Percentiles rank a stretch among this genome's conserved stretches.
phyloP scores from a whole-genome alignment of 306 rosid species.

The Pterocarpus santalinus region DNA sequence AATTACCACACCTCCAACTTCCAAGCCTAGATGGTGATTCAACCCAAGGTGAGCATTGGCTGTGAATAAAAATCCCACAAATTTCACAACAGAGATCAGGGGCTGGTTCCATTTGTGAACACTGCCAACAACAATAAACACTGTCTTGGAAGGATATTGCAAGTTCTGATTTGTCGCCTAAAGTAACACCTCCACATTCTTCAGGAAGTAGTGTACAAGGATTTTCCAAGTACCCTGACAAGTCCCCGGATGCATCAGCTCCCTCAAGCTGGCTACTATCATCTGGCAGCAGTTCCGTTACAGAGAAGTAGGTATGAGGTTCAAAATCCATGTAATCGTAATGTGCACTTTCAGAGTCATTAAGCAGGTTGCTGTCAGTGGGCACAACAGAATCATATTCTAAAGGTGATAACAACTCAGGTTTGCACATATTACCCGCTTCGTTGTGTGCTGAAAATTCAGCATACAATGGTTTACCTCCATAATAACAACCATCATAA shows the following conservation, averaged over 20 bases:
- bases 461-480: conserved; percentile 46
- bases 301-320: conserved; percentile 82
- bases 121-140: conserved; percentile 54
- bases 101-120: conserved; percentile 65
- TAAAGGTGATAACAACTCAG: conserved; percentile 50
- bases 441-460: conserved; percentile 51
- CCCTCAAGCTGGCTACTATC: conserved; percentile 59
- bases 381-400: conserved; percentile 58
- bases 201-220: conserved; percentile 46
- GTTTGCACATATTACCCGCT: conserved; percentile 43
- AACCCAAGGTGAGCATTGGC: conserved; percentile 73
- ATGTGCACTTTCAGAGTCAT: conserved; percentile 57
- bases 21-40: conserved; percentile 54
- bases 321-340: conserved; percentile 68
- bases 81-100: conserved; percentile 79
- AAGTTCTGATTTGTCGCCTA: conserved; percentile 44
- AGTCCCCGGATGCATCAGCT: conserved; percentile 58
- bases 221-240: conserved; percentile 55
- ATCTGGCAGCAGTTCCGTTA: conserved; percentile 75
- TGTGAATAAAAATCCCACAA: conserved; percentile 78
- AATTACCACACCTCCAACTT: conserved; percentile 77
- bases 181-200: conserved; percentile 48
- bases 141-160: conserved; percentile 40
- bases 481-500: conserved; percentile 56
- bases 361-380: conserved; percentile 52